A percentile compares a stretch with the other conserved stretches of the same genome.
These are phyloP conservation scores for Forsythia viridissima DNA, from an alignment of 257 asterid genomes.

Conservation along the genomic window DNA sequence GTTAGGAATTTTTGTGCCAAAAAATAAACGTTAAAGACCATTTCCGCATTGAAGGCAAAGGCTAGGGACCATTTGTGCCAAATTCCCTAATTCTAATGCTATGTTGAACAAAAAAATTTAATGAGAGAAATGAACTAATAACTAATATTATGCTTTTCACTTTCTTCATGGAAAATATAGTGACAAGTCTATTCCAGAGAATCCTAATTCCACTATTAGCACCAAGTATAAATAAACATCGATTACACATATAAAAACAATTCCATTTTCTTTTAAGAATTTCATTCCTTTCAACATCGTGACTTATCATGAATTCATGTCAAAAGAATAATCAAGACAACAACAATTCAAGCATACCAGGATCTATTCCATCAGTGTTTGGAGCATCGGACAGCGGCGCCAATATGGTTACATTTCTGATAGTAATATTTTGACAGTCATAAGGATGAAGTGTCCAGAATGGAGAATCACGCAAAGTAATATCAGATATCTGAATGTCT, in stretches of 20 bases:
- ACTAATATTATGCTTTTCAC: neutral
- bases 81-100: too few species aligned
- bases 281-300: conserved; percentile 1
- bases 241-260: neutral
- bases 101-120: too few species aligned
- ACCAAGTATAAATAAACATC: neutral
- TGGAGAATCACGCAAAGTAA: conserved; percentile 86
- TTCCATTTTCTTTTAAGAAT: neutral
- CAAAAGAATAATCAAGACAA: neutral
- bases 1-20: too few species aligned
- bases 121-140: too few species aligned
- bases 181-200: neutral
- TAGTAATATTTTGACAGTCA: conserved; percentile 79
- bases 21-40: too few species aligned
- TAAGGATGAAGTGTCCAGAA: conserved; percentile 95
- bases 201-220: conserved; percentile 3
- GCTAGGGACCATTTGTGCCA: too few species aligned
- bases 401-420: conserved; percentile 75
- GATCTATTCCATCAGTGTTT: conserved; percentile 96
- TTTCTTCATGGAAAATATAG: neutral
- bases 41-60: too few species aligned
- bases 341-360: conserved; percentile 49
- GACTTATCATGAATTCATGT: conserved; percentile 7
- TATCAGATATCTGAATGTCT: conserved; percentile 69
- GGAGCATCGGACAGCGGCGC: conserved; percentile 91